Percentiles rank a stretch among this genome's conserved stretches.
Conservation (phyloP, 2,329 filamentous ascomycete species). For the Emmonsiellopsis sp. region DNA sequence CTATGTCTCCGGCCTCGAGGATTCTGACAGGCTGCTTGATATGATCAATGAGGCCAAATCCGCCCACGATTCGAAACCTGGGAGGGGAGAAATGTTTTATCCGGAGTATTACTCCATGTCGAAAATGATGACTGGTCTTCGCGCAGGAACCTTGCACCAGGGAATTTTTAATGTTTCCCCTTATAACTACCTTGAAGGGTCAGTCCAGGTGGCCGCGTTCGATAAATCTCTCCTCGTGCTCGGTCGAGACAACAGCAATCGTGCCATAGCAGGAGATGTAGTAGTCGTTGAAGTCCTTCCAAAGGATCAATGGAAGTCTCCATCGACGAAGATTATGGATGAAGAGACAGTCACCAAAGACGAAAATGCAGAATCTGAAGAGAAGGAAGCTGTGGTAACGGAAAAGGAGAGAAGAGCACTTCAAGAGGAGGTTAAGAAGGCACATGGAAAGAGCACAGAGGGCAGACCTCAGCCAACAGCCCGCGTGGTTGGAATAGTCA, state of each 20-base stretch:
- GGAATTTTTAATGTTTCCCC: slow-evolving; percentile 93
- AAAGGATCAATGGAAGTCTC: slow-evolving; percentile 92
- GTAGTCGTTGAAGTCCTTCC: slow-evolving; percentile 90
- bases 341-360: slow-evolving; percentile 87
- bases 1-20: slow-evolving; percentile 76
- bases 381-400: slow-evolving; percentile 67
- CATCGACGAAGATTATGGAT: slow-evolving; percentile 91
- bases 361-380: slow-evolving; percentile 81
- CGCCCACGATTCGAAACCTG: slow-evolving; percentile 54
- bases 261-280: slow-evolving; percentile 81
- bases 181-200: slow-evolving; percentile 95
- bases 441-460: slow-evolving; percentile 67
- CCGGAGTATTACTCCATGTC: slow-evolving; percentile 83
- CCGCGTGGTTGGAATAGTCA: slow-evolving; percentile 82
- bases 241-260: slow-evolving; percentile 91
- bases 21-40: slow-evolving; percentile 77
- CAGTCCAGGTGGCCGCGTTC: slow-evolving; percentile 82
- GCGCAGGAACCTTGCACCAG: slow-evolving; percentile 81
- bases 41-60: slow-evolving; percentile 81
- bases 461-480: slow-evolving; percentile 81
- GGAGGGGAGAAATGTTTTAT: slow-evolving; percentile 66
- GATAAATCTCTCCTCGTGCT: slow-evolving; percentile 80
- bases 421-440: slow-evolving; percentile 82
- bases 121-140: slow-evolving; percentile 88
- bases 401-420: slow-evolving; percentile 78